phyloP scores from a whole-genome alignment of 805 yeast genomes.

The Lachancea sp. region DNA sequence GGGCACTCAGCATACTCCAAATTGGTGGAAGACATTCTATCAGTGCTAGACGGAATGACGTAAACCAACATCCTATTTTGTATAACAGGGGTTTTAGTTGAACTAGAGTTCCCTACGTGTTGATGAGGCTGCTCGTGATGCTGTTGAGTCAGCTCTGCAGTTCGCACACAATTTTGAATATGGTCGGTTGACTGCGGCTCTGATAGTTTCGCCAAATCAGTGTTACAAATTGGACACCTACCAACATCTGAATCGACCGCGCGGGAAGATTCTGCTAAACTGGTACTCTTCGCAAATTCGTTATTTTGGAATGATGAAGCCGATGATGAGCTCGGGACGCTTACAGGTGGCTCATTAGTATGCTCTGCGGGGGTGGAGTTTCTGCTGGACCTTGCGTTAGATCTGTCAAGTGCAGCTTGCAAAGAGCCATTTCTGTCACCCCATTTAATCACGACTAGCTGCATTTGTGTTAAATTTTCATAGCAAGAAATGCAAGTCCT shows the following conservation, averaged over 20 bases:
- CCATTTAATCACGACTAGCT: slow-evolving; percentile 18
- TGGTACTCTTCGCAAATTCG: slow-evolving; percentile 33
- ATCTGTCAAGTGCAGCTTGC: background rate
- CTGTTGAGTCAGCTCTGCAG: slow-evolving; percentile 44
- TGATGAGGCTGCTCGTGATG: slow-evolving; percentile 47
- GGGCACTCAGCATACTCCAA: slow-evolving; percentile 67
- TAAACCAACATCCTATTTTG: slow-evolving; percentile 82
- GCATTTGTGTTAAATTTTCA: slow-evolving; percentile 37
- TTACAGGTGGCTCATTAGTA: background rate
- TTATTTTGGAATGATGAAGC: slow-evolving; percentile 10
- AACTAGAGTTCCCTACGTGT: slow-evolving; percentile 25
- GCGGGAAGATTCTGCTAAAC: slow-evolving; percentile 9
- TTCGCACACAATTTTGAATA: slow-evolving; percentile 58
- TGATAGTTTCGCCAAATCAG: slow-evolving; percentile 14
- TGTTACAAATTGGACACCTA: slow-evolving; percentile 39
- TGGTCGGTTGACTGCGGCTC: slow-evolving; percentile 39
- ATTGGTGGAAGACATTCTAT: slow-evolving; percentile 5
- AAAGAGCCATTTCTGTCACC: slow-evolving; percentile 10
- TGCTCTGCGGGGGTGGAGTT: background rate
- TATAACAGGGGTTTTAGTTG: slow-evolving; percentile 20
- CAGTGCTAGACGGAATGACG: slow-evolving; percentile 28
- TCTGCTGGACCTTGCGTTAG: background rate
- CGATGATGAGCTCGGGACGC: slow-evolving; percentile 8
- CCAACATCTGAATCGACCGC: slow-evolving; percentile 18
- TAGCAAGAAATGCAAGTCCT: slow-evolving; percentile 55